Evolutionary conservation across 352 stramenopile genomes (phyloP), one percentile per base, ranked within the genome.

Genomic region (Globisporangium ultimum): DNA sequence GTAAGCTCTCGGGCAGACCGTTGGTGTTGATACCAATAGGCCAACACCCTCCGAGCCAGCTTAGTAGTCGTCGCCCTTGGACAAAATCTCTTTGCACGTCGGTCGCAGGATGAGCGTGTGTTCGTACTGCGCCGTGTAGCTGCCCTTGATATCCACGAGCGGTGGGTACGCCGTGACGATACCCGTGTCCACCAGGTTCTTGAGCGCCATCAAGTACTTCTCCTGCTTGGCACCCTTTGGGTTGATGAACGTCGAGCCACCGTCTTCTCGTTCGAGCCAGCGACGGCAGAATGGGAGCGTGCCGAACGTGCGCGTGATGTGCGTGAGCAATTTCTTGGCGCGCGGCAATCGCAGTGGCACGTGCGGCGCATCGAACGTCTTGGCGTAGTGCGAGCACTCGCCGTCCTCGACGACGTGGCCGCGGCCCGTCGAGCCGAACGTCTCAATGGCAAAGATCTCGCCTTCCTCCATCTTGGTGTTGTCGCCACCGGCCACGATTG

Each of bases 91-190:
- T 76, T 98, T 98, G 70, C 92, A 98, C 43, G 89, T 98, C 32
- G 95, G 95, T 58, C 68, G 61, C 51, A 98, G 74, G 22, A 98
- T 83, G 53, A 99, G 77, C 8, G 96, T 99, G 78, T 99, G 96
- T 70, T 99, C 96, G 74, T 98, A 99, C 76, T 99, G 96, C 15
- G 96, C 95, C 17, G 97, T 97, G 75, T 98, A 99, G 56, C 78
- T 95, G 8, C 96, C 96, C 70, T 87, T 86, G 55, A 82, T 76
- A 72, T 99, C 96, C 61, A 83, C 93, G 0, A 99, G 80, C n/a
- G 96, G 96, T 18, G 95, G 95, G 70, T 98, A 98, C 9, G 63
- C 66, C 67, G 53, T 76, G 42, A 99, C 80, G 55, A 99, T 88
- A 40, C 96, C 95, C 54, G 89, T 89, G 71, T 98, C 93, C 56